These are phyloP conservation scores for Fusarium cyanostomum DNA, from an alignment of 2,329 filamentous ascomycete species.

Conservation along the genomic window DNA sequence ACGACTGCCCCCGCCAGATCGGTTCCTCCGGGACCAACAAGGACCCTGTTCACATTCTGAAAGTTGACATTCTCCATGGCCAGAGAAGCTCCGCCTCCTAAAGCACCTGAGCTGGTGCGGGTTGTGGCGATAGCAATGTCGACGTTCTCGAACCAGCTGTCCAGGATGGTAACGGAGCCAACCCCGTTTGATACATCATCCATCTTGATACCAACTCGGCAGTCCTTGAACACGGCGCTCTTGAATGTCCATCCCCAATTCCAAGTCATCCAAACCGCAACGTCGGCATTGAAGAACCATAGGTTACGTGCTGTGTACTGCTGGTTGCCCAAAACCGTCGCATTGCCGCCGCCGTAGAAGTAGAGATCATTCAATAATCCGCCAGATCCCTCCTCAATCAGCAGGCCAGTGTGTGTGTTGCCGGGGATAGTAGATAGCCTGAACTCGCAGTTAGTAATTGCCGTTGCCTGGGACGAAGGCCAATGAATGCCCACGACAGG, in stretches of 20 bases:
- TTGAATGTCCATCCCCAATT: slow-evolving; percentile 82
- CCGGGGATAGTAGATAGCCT: slow-evolving; percentile 56
- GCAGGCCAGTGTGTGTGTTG: slow-evolving; percentile 65
- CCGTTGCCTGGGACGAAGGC: slow-evolving; percentile 72
- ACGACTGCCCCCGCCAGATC: slow-evolving; percentile 28
- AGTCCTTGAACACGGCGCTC: slow-evolving; percentile 69
- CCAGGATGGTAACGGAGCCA: slow-evolving; percentile 78
- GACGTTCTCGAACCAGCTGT: slow-evolving; percentile 75
- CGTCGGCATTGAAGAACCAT: slow-evolving; percentile 70
- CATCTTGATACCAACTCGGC: slow-evolving; percentile 74
- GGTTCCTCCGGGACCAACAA: slow-evolving; percentile 31
- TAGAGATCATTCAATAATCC: slow-evolving; percentile 74
- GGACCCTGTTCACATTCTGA: slow-evolving; percentile 45
- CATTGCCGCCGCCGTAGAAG: slow-evolving; percentile 75
- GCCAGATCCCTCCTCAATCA: slow-evolving; percentile 71
- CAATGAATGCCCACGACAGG: slow-evolving; percentile 69
- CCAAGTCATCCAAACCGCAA: slow-evolving; percentile 77
- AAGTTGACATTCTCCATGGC: slow-evolving; percentile 60
- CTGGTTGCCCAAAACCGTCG: slow-evolving; percentile 68
- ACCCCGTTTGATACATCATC: slow-evolving; percentile 63
- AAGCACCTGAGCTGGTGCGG: slow-evolving; percentile 45
- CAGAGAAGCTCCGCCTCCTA: slow-evolving; percentile 54
- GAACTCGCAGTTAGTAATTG: slow-evolving; percentile 67
- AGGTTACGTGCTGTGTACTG: slow-evolving; percentile 78
- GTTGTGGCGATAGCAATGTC: slow-evolving; percentile 74